Evolutionary conservation across 192 early-diverging fungal species (phyloP).

Genomic region (Chytriomyces confervae): DNA sequence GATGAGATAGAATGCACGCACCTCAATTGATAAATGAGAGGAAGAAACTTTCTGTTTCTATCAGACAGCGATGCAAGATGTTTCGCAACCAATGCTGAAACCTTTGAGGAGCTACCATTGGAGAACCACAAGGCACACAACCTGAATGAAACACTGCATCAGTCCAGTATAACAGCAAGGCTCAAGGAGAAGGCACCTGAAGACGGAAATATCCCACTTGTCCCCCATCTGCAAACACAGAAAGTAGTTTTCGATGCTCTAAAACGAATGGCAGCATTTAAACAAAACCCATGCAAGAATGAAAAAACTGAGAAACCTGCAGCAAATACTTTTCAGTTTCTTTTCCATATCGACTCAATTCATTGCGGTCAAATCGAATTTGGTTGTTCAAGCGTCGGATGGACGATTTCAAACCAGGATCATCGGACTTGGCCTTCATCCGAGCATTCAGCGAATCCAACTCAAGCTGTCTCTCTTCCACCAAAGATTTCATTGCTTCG

Average conservation of each 20-base stretch:
- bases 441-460: constrained; percentile 35
- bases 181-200: constrained; percentile 24
- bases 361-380: constrained; percentile 48
- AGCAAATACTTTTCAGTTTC: constrained; percentile 43
- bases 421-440: constrained; percentile 29
- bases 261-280: not conserved
- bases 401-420: constrained; percentile 21
- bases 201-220: constrained; percentile 51
- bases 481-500: constrained; percentile 39
- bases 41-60: constrained; percentile 27
- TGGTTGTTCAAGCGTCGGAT: constrained; percentile 44
- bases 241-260: constrained; percentile 53
- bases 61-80: constrained; percentile 32
- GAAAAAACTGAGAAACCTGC: constrained; percentile 4
- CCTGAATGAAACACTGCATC: not conserved
- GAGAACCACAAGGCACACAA: constrained; percentile 57
- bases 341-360: constrained; percentile 33
- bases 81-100: constrained; percentile 37
- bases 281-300: too few relatives aligned
- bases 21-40: constrained; percentile 35
- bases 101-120: constrained; percentile 30
- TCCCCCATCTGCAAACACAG: constrained; percentile 40
- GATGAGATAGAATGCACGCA: constrained; percentile 31
- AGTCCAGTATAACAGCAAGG: not conserved
- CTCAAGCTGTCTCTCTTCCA: constrained; percentile 43